phyloP scores from a whole-genome alignment of 169 alveolate species.

The Cryptosporidium ubiquitum region DNA sequence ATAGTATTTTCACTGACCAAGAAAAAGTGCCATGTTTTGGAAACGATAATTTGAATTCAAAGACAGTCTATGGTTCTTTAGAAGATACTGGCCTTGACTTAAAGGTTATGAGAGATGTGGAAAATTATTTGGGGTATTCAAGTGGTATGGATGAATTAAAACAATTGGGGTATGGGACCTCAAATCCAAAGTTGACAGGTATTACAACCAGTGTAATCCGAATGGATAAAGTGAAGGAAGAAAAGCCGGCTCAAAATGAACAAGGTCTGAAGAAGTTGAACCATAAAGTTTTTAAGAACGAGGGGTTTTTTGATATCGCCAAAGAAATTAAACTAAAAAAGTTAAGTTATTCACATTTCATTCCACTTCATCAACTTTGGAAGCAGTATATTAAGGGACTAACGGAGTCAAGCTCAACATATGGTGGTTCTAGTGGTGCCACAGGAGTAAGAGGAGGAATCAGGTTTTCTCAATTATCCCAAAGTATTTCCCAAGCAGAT shows the following conservation, averaged over 20 bases:
- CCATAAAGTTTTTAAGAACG: conserved; percentile 24
- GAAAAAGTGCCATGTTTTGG: not conserved
- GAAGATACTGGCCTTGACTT: conserved; percentile 10
- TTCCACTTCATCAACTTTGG: conserved; percentile 60
- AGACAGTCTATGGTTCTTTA: not conserved
- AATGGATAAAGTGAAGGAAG: conserved; percentile 49
- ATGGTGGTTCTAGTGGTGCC: not conserved
- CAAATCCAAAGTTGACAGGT: conserved; percentile 60
- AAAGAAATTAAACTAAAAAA: conserved; percentile 27
- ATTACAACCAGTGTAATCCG: conserved; percentile 49
- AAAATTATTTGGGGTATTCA: not conserved
- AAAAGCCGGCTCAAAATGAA: not conserved
- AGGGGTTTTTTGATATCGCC: conserved; percentile 40
- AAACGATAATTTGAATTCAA: not conserved
- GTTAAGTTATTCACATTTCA: conserved; percentile 30
- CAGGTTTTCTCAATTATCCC: conserved; percentile 38
- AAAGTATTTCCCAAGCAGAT: conserved; percentile 42
- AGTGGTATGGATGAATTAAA: not conserved
- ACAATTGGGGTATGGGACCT: not conserved
- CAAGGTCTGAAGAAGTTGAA: not conserved
- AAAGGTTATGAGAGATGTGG: conserved; percentile 11
- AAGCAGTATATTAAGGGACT: conserved; percentile 40
- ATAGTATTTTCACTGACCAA: conserved; percentile 7
- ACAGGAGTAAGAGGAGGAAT: not conserved
- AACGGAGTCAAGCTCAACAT: not conserved